A percentile compares a stretch with the other conserved stretches of the same genome.
phyloP scores from a whole-genome alignment of 2,329 filamentous ascomycete species.

The Arthrobotrys iridis region DNA sequence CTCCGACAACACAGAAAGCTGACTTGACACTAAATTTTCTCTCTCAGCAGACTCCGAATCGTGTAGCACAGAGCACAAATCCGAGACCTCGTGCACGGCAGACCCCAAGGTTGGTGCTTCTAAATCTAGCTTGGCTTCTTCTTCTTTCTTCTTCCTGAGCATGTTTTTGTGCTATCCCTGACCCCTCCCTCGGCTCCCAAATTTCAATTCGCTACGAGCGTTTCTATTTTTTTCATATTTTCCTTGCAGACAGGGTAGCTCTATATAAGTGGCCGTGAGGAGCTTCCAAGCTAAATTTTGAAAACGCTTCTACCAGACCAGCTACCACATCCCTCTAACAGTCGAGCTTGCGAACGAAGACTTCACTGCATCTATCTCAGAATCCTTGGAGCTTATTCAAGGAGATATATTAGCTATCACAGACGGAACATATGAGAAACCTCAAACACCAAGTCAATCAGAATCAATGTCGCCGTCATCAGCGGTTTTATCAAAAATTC shows the following conservation, averaged over 20 bases:
- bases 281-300: constrained; percentile 6
- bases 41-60: constrained; percentile 42
- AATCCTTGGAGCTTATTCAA: constrained; percentile 27
- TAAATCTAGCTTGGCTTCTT: background rate
- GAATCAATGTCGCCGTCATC: constrained; percentile 27
- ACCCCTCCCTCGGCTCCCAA: background rate
- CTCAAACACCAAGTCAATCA: background rate
- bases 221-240: constrained; percentile 26
- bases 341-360: constrained; percentile 24
- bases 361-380: constrained; percentile 32
- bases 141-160: constrained; percentile 20
- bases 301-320: constrained; percentile 10
- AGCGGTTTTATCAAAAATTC: constrained; percentile 15
- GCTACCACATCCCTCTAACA: constrained; percentile 36
- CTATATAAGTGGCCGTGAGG: constrained; percentile 7
- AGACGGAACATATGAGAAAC: background rate
- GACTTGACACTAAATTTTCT: constrained; percentile 37
- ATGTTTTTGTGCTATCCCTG: constrained; percentile 34
- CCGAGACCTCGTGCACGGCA: constrained; percentile 44
- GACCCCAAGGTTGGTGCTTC: constrained; percentile 42
- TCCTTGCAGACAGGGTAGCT: background rate
- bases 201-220: constrained; percentile 12
- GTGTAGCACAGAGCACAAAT: constrained; percentile 51
- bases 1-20: constrained; percentile 41
- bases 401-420: background rate